Evolutionary conservation across 2,329 filamentous ascomycete species (phyloP), one percentile per base, ranked within the genome.

Genomic region (Arthrobotrys conoides): DNA sequence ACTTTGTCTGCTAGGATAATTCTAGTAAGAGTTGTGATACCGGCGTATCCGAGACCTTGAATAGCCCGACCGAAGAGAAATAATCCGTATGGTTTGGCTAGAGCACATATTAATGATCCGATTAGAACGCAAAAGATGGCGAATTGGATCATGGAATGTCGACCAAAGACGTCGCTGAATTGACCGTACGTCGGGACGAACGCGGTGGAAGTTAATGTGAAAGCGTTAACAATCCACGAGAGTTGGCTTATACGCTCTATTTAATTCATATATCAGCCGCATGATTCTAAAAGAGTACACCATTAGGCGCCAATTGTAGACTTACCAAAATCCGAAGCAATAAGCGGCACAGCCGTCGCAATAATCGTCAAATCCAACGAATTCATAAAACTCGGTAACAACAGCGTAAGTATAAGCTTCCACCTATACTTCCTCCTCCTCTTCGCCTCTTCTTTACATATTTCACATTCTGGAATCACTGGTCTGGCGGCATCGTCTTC

Each of bases 171-270:
- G 80, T 92, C 89, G 16, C 89, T 87, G 53, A 90, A 86, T 80
- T 91, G 90, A 0, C 88, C 89, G 84, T 90, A 91, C 66, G 88
- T 87, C 2, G 90, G 90, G 8, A 92, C 89, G 80, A 91, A 92
- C 0, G 90, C 88, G 0, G 90, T 90, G 0, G 89, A 89, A 0
- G 90, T 90, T 14, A 93, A 85, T 66, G 90, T 92, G 83, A 91
- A 92, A 5, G 90, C 86, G 0, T 90, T 90, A 18, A 92, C 88
- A 81, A 93, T 91, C 90, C 90, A 92, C 82, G 14, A 38, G 3
- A 57, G 65, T 18, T 75, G 71, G 33, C 63, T 70, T 83, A 30
- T 8, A 57, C 1, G 22, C 1, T 49, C 81, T 68, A 59, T 36
- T 20, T 9, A 38, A 38, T 5, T n/a, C 30, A 3, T 59, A 24